Evolutionary conservation across 2,329 filamentous ascomycete species (phyloP), one percentile per base, ranked within the genome.

Genomic region (Phaeosphaeriaceae sp.): DNA sequence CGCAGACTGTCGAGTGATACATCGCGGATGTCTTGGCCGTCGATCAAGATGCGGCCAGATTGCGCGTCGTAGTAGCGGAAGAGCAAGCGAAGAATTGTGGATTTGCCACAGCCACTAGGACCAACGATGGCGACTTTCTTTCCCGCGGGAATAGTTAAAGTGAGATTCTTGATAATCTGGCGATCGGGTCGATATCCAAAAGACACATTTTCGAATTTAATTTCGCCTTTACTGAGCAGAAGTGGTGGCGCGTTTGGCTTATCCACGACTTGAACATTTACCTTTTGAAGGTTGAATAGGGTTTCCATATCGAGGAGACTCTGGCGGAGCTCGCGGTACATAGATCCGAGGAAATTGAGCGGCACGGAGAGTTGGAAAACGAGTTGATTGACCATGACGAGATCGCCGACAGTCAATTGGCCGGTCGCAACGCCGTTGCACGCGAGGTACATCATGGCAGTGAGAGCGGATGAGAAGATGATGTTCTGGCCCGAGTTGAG

Each of bases 351-450:
- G 74, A 99, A 99, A 79, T 99, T 99, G 52, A 99, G 83, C 0
- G 94, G 94, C 3, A 99, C 91, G 0, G 92, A 97, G 5, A 99
- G 86, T 76, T 99, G 94, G 76, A 99, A 99, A 50, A 99, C 92
- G 15, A 99, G 86, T 78, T 97, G 94, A 73, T 99, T 99, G 61
- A 99, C 91, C 90, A 99, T 95, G 69, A 99, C 94, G 26, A 99
- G 81, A 70, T 99, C 95, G 50, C 94, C 94, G 12, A 99, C 92
- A 0, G 93, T 97, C 64, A 99, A 77, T 5, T 80, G 78, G 12
- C 93, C 93, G 3, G 78, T 80, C 1, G 90, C 91, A 1, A 99
- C 92, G 29, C 95, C 95, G 64, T 93, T 86, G 18, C 91, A 91
- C 5, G 92, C 94, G 48, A 97, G 83, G 71, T 96, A 97, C 94